Base-by-base conservation (phyloP, 2,329 filamentous ascomycete genomes). In the Ilyonectria sp. region DNA sequence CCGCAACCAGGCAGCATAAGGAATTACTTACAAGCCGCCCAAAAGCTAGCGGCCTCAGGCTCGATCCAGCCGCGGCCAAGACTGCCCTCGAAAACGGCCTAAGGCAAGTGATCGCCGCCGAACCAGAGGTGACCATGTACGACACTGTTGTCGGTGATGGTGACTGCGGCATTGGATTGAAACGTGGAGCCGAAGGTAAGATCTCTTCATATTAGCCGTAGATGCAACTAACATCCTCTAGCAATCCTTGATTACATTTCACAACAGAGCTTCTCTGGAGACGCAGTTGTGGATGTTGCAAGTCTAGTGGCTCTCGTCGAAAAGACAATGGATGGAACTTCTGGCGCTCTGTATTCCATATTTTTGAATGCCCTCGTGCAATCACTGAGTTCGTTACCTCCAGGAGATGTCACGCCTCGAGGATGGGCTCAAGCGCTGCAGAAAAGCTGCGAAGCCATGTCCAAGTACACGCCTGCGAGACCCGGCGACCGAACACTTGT, bases 321-420 rank as follows among this genome's bases (percentile, higher is more conserved):
- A 49, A 29, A 49, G 11, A 26, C 54, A 15, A 93, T 94, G 91
- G 92, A 93, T 76, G 92, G 92, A 57, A 93, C 92, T 7, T 92
- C 89, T 0, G 92, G 92, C 40, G 92, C 92, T 15, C 86, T 94
- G 53, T 93, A 93, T 78, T 89, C 91, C 58, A 94, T 94, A 73
- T 94, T 93, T 82, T 81, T 94, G 54, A 93, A 93, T 73, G 89
- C 92, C 0, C 84, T 94, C 2, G 87, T 89, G 17, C 86, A 68
- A 6, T 64, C 73, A 6, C 60, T 72, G 6, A 8, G 13, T 8
- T 9, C 33, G 8, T 8, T 13, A 13, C 33, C 33, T 8, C 8
- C 8, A 35, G 33, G 13, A 13, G 13, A 8, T 35, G 33, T 13
- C 13, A 35, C 33, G 13, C 33, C 13, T 13, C 8, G 13, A 13